These are phyloP conservation scores for Durusdinium trenchii DNA, from an alignment of 73 alveolate genomes.

Conservation along the genomic window DNA sequence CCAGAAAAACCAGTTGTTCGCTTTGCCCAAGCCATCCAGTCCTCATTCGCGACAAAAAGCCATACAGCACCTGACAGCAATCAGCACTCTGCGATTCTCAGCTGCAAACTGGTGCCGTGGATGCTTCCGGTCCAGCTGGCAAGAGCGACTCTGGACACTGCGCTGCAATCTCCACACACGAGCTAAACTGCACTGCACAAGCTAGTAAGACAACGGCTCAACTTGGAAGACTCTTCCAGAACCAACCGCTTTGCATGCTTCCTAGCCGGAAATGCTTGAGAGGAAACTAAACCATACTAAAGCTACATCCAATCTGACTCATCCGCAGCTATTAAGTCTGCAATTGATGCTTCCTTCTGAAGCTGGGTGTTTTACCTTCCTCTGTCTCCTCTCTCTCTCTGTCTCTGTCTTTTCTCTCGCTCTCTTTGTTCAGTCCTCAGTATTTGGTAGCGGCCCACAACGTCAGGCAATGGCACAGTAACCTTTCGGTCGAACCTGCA, in stretches of 20 bases:
- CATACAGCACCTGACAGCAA: not conserved
- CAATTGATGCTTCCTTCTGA: no score
- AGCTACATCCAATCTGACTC: no score
- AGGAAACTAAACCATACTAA: not conserved
- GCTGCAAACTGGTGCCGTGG: not conserved
- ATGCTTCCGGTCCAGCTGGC: not conserved
- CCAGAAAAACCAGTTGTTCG: slow-evolving; percentile 98
- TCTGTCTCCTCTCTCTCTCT: no score
- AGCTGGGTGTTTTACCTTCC: no score
- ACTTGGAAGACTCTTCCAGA: not conserved
- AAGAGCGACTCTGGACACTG: not conserved
- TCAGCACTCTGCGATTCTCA: not conserved
- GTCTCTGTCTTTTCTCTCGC: not conserved
- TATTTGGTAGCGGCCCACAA: slow-evolving; percentile 98
- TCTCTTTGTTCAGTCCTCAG: slow-evolving; percentile 96
- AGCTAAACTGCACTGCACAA: not conserved
- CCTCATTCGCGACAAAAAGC: not conserved
- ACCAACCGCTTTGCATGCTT: slow-evolving; percentile 72
- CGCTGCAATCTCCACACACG: not conserved
- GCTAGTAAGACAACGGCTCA: not conserved
- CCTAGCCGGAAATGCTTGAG: not conserved
- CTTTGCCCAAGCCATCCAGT: slow-evolving; percentile 96
- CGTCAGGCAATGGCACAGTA: slow-evolving; percentile 98
- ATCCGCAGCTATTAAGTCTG: no score
- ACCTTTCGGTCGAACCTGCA: slow-evolving; percentile 99